A percentile compares a stretch with the other conserved stretches of the same genome.
Conservation (phyloP, 2,329 filamentous ascomycete species). For the Elsinoe necatrix region DNA sequence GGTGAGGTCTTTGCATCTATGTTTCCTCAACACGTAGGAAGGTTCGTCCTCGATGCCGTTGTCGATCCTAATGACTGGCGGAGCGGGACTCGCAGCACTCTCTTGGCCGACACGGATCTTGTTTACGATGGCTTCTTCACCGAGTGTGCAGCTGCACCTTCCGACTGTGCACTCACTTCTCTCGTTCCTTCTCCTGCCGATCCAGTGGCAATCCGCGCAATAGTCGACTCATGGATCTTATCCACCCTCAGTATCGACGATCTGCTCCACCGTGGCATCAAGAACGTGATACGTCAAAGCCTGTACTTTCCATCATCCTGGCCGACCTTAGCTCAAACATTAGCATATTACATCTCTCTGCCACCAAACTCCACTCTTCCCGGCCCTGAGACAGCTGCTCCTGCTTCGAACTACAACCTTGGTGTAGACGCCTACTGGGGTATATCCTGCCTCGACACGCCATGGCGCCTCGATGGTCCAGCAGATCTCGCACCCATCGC, state of each 20-base stretch:
- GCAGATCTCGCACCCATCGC: neutral
- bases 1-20: slow-evolving; percentile 36
- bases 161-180: slow-evolving; percentile 28
- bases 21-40: slow-evolving; percentile 32
- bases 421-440: slow-evolving; percentile 1
- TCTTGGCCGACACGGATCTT: slow-evolving; percentile 28
- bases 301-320: neutral
- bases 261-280: neutral
- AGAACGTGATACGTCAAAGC: neutral
- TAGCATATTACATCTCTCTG: neutral
- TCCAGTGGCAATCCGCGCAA: neutral
- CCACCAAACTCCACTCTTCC: neutral
- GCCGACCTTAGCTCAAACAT: neutral
- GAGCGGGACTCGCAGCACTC: slow-evolving; percentile 23
- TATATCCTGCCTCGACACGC: neutral
- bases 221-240: neutral
- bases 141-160: slow-evolving; percentile 32
- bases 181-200: neutral
- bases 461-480: neutral
- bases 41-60: slow-evolving; percentile 39
- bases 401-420: neutral
- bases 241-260: neutral
- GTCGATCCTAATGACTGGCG: slow-evolving; percentile 34
- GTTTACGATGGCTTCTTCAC: slow-evolving; percentile 40
- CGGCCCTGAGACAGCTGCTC: neutral